A percentile compares a stretch with the other conserved stretches of the same genome.
Evolutionary conservation across 768 basidiomycete species (phyloP).

Genomic region (Auriscalpium orientale): DNA sequence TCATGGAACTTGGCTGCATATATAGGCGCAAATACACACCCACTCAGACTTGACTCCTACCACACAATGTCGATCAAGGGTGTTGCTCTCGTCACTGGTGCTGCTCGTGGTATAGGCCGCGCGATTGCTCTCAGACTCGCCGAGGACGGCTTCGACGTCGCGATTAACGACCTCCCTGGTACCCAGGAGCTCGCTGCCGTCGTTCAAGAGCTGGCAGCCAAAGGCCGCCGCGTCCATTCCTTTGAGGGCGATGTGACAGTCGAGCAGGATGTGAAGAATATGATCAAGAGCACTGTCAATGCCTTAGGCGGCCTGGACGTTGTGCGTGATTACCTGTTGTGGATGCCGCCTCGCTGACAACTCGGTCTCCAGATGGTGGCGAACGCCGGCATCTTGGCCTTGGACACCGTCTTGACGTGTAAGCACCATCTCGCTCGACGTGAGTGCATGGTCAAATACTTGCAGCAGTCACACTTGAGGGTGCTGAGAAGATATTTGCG

Average conservation of each 20-base stretch:
- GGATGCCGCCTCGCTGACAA: not conserved
- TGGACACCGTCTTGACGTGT: not conserved
- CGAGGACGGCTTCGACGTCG: conserved; percentile 12
- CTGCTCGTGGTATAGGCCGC: conserved; percentile 15
- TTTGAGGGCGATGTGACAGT: conserved; percentile 4
- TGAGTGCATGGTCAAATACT: not conserved
- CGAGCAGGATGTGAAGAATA: conserved; percentile 1
- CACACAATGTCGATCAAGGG: not conserved
- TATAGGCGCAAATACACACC: no score
- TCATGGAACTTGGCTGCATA: no score
- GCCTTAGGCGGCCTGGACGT: conserved; percentile 9
- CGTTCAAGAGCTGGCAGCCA: not conserved
- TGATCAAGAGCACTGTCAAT: conserved; percentile 4
- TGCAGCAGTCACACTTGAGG: not conserved
- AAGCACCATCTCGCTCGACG: no score
- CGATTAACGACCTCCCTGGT: conserved; percentile 11
- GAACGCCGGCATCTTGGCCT: conserved; percentile 4
- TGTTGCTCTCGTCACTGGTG: conserved; percentile 17
- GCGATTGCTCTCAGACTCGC: conserved; percentile 17
- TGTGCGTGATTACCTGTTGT: not conserved
- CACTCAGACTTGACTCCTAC: no score
- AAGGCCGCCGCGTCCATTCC: conserved; percentile 2
- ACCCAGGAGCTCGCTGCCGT: not conserved
- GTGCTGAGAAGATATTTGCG: conserved; percentile 4
- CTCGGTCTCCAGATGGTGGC: conserved; percentile 7